These are phyloP conservation scores for Stenocarpella maydis DNA, from an alignment of 2,329 filamentous ascomycete species.

Conservation along the genomic window DNA sequence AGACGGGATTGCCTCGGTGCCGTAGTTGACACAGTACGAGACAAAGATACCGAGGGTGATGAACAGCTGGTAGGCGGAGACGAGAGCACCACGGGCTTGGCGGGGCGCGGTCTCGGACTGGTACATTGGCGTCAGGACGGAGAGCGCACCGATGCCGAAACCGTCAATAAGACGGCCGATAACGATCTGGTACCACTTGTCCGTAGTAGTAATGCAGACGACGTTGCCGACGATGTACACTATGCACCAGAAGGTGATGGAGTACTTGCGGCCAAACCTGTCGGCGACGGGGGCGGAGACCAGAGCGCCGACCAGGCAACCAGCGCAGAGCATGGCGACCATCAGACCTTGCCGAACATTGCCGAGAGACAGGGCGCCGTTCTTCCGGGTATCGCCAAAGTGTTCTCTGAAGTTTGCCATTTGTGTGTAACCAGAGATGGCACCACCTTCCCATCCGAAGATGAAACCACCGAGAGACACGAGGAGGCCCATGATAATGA, in stretches of 20 bases:
- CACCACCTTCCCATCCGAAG: conserved; percentile 36
- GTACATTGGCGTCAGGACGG: conserved; percentile 72
- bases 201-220: conserved; percentile 68
- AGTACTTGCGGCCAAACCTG: conserved; percentile 64
- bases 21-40: conserved; percentile 60
- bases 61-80: conserved; percentile 45
- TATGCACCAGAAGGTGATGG: conserved; percentile 60
- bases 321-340: conserved; percentile 35
- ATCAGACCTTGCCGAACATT: conserved; percentile 35
- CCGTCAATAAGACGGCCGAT: conserved; percentile 73
- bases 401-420: conserved; percentile 33
- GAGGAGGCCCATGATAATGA: conserved; percentile 34
- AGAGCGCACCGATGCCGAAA: conserved; percentile 72
- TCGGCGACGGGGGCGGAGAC: conserved; percentile 63
- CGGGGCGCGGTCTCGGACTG: conserved; percentile 70
- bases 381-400: conserved; percentile 26
- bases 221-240: conserved; percentile 72
- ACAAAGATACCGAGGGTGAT: conserved; percentile 41
- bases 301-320: conserved; percentile 55
- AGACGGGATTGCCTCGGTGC: conserved; percentile 53
- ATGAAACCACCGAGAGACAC: conserved; percentile 36
- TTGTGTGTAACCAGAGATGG: conserved; percentile 36
- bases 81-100: conserved; percentile 56
- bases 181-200: conserved; percentile 71
- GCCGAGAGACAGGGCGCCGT: conserved; percentile 26